Base-by-base conservation (phyloP, 225 moss, liverwort and hornwort genomes). In the Bryum argenteum region DNA sequence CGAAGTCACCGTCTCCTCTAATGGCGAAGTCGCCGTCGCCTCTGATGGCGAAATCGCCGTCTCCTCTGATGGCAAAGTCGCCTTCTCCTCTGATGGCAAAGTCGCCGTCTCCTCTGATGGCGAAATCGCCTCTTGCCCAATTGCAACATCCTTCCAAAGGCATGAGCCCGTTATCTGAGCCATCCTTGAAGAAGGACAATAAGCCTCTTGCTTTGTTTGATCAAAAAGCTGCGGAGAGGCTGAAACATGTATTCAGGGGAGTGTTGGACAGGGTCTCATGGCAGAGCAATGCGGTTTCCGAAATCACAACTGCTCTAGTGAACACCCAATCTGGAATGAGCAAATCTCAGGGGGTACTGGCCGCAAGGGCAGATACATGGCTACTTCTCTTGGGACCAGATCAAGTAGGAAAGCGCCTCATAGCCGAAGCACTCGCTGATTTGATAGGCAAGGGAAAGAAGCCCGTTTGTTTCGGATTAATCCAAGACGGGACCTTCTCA, bases 311-410 rank as follows among this genome's bases (percentile, higher is more conserved):
- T 19, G 52, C 76, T 19, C 58, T 81, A 7, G 57, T 69, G 51
- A 69, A 81, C 13, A 52, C 50, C 0, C 72, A 71, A 11, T 71
- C 64, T 17, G 71, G 81, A 48, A 26, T 37, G 73, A 73, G 81
- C 1, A 77, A 73, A 48, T 37, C 26, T 6, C 64, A 67, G 24
- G 81, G 76, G 24, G 33, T 4, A 33, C 45, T 68, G 40, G 63
- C 21, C 42, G 54, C 77, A 12, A 81, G 69, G 44, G 76, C 72
- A 23, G 86, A 85, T 52, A 68, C 83, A 9, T 89, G 87, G 87
- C 63, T 91, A 16, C 74, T 89, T 61, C 75, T 91, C 20, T 53
- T 89, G 62, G 91, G 91, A 39, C 85, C 85, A 33, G 91, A 91
- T 67, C 79, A 69, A 57, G 79, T 89, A 13, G 87, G 87, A 19